Evolutionary conservation across 2,329 filamentous ascomycete species (phyloP).

Genomic region (Nothopassalora personata): DNA sequence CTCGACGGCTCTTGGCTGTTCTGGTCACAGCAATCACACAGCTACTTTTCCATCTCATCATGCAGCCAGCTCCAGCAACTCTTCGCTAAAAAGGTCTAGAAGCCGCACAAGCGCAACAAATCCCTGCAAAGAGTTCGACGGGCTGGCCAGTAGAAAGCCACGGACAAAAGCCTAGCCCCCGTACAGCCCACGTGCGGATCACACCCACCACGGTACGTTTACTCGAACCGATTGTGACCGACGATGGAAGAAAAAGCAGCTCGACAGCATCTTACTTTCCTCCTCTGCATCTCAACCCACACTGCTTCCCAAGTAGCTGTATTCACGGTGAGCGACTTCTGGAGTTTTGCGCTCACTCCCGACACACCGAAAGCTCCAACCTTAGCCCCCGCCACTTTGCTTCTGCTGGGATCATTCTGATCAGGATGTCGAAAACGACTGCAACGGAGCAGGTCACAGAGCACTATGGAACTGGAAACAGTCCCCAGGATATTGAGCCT

Average conservation of each 20-base stretch:
- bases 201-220: not conserved
- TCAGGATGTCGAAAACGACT: constrained; percentile 14
- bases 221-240: not conserved
- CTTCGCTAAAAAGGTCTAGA: not conserved
- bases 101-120: not conserved
- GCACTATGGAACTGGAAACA: not conserved
- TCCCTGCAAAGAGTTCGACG: not conserved
- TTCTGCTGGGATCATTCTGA: not conserved
- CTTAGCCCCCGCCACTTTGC: not conserved
- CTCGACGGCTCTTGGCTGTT: too few species aligned
- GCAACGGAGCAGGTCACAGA: not conserved
- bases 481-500: constrained; percentile 14
- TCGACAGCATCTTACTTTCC: not conserved
- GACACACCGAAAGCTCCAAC: constrained; percentile 43
- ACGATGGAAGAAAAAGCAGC: not conserved
- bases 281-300: constrained; percentile 5
- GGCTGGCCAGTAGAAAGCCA: not conserved
- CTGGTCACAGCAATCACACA: not conserved
- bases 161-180: not conserved
- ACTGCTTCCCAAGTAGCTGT: constrained; percentile 7
- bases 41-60: not conserved
- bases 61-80: not conserved
- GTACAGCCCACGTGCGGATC: not conserved
- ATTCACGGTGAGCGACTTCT: constrained; percentile 48
- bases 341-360: constrained; percentile 53